Evolutionary conservation across 2,329 filamentous ascomycete genomes (phyloP).

Genomic region (Aureobasidium sp.): DNA sequence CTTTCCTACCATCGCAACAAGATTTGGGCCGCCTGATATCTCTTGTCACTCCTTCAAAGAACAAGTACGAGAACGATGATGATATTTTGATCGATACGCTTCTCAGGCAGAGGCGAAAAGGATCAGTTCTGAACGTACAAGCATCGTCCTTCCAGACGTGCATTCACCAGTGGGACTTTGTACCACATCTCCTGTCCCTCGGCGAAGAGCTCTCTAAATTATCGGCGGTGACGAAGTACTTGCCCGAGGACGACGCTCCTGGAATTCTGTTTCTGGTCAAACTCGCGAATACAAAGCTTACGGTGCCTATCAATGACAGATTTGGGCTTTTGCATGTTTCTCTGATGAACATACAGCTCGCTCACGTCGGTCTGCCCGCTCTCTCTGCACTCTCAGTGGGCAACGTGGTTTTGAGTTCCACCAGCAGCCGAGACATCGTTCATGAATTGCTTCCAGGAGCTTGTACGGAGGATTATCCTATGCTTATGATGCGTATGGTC

Average conservation of each 20-base stretch:
- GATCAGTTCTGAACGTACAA: constrained; percentile 67
- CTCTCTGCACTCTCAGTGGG: constrained; percentile 72
- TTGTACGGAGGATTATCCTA: constrained; percentile 46
- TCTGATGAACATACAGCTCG: constrained; percentile 60
- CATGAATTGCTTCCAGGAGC: constrained; percentile 48
- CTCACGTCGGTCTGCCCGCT: constrained; percentile 78
- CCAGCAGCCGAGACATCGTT: constrained; percentile 64
- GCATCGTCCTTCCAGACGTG: constrained; percentile 58
- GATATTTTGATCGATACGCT: constrained; percentile 94
- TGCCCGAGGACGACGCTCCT: constrained; percentile 91
- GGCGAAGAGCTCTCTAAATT: constrained; percentile 74
- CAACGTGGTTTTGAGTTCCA: constrained; percentile 55
- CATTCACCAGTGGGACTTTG: constrained; percentile 56
- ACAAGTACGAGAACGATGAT: constrained; percentile 81
- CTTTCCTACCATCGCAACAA: constrained; percentile 63
- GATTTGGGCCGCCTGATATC: constrained; percentile 78
- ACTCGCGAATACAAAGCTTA: constrained; percentile 55
- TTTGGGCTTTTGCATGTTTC: constrained; percentile 58
- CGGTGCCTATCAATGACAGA: constrained; percentile 58
- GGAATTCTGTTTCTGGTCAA: constrained; percentile 70
- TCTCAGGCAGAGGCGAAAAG: constrained; percentile 77
- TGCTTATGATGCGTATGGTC: constrained; percentile 82
- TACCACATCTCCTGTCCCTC: constrained; percentile 63
- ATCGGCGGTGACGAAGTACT: constrained; percentile 83
- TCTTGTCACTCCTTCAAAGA: constrained; percentile 83